Evolutionary conservation across 495 filamentous ascomycete species (phyloP), one percentile per base, ranked within the genome.

Genomic region (Delitschia confertaspora): DNA sequence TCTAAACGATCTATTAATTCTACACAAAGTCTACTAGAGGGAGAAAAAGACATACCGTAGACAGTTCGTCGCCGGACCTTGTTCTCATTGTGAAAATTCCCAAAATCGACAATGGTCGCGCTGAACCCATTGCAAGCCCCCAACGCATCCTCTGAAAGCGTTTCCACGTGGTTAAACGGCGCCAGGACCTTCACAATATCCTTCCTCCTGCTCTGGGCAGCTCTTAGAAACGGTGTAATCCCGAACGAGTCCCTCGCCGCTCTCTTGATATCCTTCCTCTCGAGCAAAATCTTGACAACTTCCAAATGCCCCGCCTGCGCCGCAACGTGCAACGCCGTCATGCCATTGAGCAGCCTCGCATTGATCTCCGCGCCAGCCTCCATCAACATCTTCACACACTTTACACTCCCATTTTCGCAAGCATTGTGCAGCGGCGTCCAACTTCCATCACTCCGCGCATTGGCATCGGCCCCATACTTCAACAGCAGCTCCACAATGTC

Each of bases 351-450:
- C 4, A 57, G 34, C 24, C 37, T 47, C 18, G 37, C 48, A 47
- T 81, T 81, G 16, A 79, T 60, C 36, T 74, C 68, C 3, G 75
- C 74, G 6, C 68, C 68, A 1, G 65, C 66, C 4, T 60, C 58
- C 8, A 83, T 45, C 20, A 82, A 55, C 14, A 70, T 58, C 5
- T 49, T 47, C 24, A 73, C 73, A 35, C 74, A 68, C 7, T 61
- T 64, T 40, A 69, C 65, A 42, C 59, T 65, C 0, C 74, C 76
- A 22, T 70, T 66, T 42, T 79, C 71, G 23, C 71, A 74, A 2
- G 78, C 78, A 58, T 79, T 76, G 45, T 82, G 79, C 1, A 82
- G 64, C 6, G 78, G 66, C 25, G 76, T 81, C 78, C 78, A 82
- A 6, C 69, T 69, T 24, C 73, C 71, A 53, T 79, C 75, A 58